Evolutionary conservation across 345 rosid species (phyloP).

Genomic region (Populus simonii): DNA sequence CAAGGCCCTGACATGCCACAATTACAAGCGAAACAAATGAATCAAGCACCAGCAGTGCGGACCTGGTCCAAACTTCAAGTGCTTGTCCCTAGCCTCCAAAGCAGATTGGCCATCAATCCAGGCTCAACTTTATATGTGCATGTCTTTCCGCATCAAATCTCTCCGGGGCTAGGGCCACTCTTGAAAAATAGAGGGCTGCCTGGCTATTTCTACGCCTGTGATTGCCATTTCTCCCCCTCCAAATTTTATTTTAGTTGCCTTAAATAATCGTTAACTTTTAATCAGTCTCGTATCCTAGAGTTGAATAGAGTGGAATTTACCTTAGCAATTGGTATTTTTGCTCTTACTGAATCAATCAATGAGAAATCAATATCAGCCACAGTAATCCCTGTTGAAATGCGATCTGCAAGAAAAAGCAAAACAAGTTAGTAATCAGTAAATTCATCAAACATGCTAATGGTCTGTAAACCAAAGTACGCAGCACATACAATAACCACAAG

Average conservation of each 20-base stretch:
- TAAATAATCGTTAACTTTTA: background rate
- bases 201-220: background rate
- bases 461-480: background rate
- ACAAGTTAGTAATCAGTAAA: background rate
- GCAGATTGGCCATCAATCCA: background rate
- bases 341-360: conserved; percentile 73
- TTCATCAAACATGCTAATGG: background rate
- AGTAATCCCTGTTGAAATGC: conserved; percentile 66
- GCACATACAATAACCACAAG: background rate
- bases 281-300: background rate
- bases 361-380: conserved; percentile 81
- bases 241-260: background rate
- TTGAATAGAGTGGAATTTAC: conserved; percentile 28
- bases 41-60: background rate
- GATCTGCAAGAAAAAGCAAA: conserved; percentile 43
- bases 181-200: background rate
- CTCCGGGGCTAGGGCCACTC: background rate
- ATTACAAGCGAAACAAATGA: background rate
- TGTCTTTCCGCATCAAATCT: background rate
- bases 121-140: background rate
- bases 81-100: background rate
- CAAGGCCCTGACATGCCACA: too few species aligned
- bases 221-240: background rate
- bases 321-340: conserved; percentile 78
- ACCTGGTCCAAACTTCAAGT: background rate